Evolutionary conservation across 768 basidiomycete genomes (phyloP), one percentile per base, ranked within the genome.

Genomic region (Lactifluus echinatus): DNA sequence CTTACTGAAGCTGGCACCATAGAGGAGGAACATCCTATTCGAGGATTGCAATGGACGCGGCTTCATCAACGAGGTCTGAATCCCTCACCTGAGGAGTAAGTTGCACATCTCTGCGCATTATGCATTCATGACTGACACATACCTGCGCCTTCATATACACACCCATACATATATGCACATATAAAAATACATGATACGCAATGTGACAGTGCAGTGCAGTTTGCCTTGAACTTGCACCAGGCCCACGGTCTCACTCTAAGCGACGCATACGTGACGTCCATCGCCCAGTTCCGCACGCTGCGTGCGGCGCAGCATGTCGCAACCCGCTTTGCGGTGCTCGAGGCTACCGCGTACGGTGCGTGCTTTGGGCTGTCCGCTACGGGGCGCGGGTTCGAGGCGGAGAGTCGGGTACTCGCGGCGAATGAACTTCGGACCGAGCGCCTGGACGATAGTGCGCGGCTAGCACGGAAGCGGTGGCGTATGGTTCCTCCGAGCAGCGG

Each of bases 51-150:
- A 21, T 99, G 96, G 96, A 84, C 77, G 53, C 75, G 87, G 62
- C 70, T 99, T 60, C 72, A 81, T 60, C 93, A 98, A 71, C 76
- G 89, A 55, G 87, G 87, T 23, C 77, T 79, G 43, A 90, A 90
- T 66, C 94, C 95, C 8, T 78, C 78, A 11, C 78, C 91, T 4
- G 95, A 98, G 76, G 92, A 98, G 95, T 97, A 69, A 69, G 90
- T 76, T 4, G n/a, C n/a, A n/a, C 0, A 17, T 7, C n/a, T 8
- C 7, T 3, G 7, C 14, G 7, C 10, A 36, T 34, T 21, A 19
- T 11, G 4, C 31, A 10, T 31, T 31, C 31, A 31, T 54, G 39
- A n/a, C 21, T 42, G 28, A 17, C 6, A 17, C 8, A 42, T 44
- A 29, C 56, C 8, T 5, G 0, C n/a, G 28, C 29, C 4, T 17